These are phyloP conservation scores for Rutstroemia sp. DNA, from an alignment of 2,329 filamentous ascomycete genomes.

Conservation along the genomic window DNA sequence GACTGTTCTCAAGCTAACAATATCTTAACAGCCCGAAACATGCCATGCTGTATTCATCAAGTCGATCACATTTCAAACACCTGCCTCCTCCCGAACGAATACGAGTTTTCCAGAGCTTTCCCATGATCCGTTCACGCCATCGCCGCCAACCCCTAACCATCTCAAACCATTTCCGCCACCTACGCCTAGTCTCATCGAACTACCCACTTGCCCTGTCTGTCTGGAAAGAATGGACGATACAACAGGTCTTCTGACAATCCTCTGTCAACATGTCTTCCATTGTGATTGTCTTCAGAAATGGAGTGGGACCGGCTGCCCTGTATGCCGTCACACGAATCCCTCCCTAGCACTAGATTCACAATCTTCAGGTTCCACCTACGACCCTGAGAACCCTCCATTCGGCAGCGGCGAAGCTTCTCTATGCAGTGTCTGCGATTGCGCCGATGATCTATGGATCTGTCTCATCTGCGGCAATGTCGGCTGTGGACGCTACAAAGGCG, in stretches of 20 bases:
- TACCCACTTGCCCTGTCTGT: slow-evolving; percentile 94
- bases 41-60: slow-evolving; percentile 95
- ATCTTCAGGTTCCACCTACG: slow-evolving; percentile 28
- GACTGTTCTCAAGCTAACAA: slow-evolving; percentile 1
- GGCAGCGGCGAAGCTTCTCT: slow-evolving; percentile 58
- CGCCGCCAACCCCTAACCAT: slow-evolving; percentile 29
- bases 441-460: slow-evolving; percentile 88
- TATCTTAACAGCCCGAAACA: slow-evolving; percentile 62
- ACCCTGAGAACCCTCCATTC: slow-evolving; percentile 49
- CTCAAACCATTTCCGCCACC: slow-evolving; percentile 55
- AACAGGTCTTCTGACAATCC: slow-evolving; percentile 86
- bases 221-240: slow-evolving; percentile 98
- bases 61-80: slow-evolving; percentile 70
- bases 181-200: slow-evolving; percentile 78
- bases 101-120: slow-evolving; percentile 50
- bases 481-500: slow-evolving; percentile 89
- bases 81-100: slow-evolving; percentile 20
- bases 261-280: slow-evolving; percentile 97
- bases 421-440: slow-evolving; percentile 73
- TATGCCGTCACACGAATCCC: slow-evolving; percentile 82
- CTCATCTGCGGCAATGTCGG: slow-evolving; percentile 88
- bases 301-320: slow-evolving; percentile 88
- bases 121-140: slow-evolving; percentile 59
- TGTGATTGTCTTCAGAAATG: slow-evolving; percentile 94
- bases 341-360: slow-evolving; percentile 30